These are phyloP conservation scores for Penicillium flavigenum DNA, from an alignment of 495 filamentous ascomycete species.

Conservation along the genomic window DNA sequence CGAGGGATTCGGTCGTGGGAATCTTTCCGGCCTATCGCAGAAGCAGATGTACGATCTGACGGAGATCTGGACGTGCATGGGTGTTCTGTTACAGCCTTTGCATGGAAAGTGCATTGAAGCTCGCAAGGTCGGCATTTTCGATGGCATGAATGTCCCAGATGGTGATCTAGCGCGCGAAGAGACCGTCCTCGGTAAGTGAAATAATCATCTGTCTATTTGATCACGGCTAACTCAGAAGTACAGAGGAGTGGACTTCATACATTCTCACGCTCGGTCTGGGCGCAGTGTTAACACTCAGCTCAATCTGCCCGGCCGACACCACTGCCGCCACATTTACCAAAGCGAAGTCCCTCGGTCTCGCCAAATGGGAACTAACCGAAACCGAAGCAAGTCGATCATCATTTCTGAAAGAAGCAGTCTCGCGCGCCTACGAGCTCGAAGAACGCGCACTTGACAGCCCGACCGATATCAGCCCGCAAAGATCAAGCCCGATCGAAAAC, in stretches of 20 bases:
- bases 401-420: constrained; percentile 64
- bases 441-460: constrained; percentile 24
- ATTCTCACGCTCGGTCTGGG: constrained; percentile 60
- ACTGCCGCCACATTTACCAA: constrained; percentile 48
- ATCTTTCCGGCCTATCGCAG: constrained; percentile 53
- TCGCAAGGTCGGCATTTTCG: constrained; percentile 56
- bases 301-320: constrained; percentile 43
- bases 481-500: constrained; percentile 11
- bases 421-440: constrained; percentile 56
- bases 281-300: constrained; percentile 55
- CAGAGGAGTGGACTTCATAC: constrained; percentile 65
- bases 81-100: constrained; percentile 56
- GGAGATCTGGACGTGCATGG: constrained; percentile 65
- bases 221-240: constrained; percentile 29
- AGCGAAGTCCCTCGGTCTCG: constrained; percentile 55
- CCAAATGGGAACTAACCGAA: constrained; percentile 53
- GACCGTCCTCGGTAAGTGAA: constrained; percentile 50
- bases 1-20: constrained; percentile 58
- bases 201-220: neutral
- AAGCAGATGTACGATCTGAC: constrained; percentile 64
- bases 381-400: constrained; percentile 49
- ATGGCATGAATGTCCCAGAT: constrained; percentile 43
- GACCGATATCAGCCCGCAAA: constrained; percentile 9
- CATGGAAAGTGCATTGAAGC: constrained; percentile 58
- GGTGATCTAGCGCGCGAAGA: constrained; percentile 56